phyloP scores from a whole-genome alignment of 257 asterid species.

The Primulina huaijiensis region DNA sequence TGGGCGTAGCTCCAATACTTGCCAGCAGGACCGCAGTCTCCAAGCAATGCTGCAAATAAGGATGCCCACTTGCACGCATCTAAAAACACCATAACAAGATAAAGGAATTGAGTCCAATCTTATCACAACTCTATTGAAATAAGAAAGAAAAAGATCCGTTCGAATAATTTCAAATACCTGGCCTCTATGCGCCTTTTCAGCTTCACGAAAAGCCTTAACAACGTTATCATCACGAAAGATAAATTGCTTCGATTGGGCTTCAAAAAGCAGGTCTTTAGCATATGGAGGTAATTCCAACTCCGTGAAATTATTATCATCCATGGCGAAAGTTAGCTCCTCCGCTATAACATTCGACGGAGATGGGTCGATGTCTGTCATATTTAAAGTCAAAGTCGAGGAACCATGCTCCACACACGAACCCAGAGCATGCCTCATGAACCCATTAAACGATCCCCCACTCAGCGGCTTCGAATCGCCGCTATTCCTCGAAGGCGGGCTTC shows the following conservation, averaged over 20 bases:
- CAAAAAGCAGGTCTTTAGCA: slow-evolving; percentile 62
- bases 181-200: slow-evolving; percentile 60
- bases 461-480: slow-evolving; percentile 49
- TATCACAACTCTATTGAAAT: slow-evolving; percentile 26
- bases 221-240: slow-evolving; percentile 72
- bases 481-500: slow-evolving; percentile 58
- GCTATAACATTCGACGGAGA: slow-evolving; percentile 29
- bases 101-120: not conserved
- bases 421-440: slow-evolving; percentile 67
- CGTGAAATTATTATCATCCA: slow-evolving; percentile 55
- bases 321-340: slow-evolving; percentile 77
- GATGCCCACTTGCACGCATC: slow-evolving; percentile 92
- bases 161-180: too few relatives aligned
- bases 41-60: slow-evolving; percentile 90
- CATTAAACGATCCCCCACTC: slow-evolving; percentile 51
- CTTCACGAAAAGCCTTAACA: slow-evolving; percentile 71
- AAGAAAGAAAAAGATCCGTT: not conserved
- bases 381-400: slow-evolving; percentile 40
- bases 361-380: slow-evolving; percentile 33
- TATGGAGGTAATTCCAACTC: slow-evolving; percentile 49
- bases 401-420: slow-evolving; percentile 70
- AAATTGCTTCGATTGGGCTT: slow-evolving; percentile 64
- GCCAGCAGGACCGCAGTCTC: slow-evolving; percentile 86
- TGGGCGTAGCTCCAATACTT: slow-evolving; percentile 69
- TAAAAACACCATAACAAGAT: slow-evolving; percentile 29